A percentile compares a stretch with the other conserved stretches of the same genome.
phyloP scores from a whole-genome alignment of 768 basidiomycete species.

The Chiua virens region DNA sequence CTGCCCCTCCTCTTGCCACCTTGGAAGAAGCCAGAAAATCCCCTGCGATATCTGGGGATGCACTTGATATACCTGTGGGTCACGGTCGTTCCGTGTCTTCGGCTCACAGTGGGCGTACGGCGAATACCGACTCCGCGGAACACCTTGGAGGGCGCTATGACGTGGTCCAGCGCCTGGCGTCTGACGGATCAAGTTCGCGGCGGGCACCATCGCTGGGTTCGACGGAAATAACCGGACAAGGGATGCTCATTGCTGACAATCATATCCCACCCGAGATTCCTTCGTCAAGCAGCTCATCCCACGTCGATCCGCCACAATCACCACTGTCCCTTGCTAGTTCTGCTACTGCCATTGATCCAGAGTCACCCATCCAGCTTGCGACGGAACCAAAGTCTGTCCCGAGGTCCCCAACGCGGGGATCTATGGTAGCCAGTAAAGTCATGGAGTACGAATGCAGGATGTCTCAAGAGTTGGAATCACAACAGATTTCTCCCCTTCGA shows the following conservation, averaged over 20 bases:
- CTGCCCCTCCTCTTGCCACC: conserved; percentile 61
- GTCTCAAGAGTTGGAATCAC: conserved; percentile 53
- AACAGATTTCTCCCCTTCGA: conserved; percentile 28
- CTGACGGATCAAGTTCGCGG: conserved; percentile 27
- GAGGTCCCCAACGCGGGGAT: conserved; percentile 1
- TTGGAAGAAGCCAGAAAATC: conserved; percentile 48
- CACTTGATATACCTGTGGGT: conserved; percentile 12
- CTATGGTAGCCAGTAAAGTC: conserved; percentile 50
- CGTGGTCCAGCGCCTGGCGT: conserved; percentile 55
- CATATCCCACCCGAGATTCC: conserved; percentile 11
- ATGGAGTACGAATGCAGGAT: conserved; percentile 57
- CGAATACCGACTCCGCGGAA: conserved; percentile 69
- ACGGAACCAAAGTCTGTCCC: not conserved
- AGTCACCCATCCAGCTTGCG: conserved; percentile 2
- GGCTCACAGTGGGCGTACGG: conserved; percentile 58
- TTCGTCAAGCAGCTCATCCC: conserved; percentile 2
- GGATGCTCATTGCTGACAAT: conserved; percentile 8
- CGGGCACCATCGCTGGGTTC: conserved; percentile 27
- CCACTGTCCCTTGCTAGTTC: conserved; percentile 6
- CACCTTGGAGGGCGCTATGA: conserved; percentile 65
- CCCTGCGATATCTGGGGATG: conserved; percentile 8
- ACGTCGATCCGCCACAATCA: conserved; percentile 19
- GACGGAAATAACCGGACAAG: conserved; percentile 21
- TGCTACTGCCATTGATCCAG: not conserved
- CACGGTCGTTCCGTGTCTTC: conserved; percentile 42